Evolutionary conservation across 106 monocot genomes (phyloP).

Genomic region (Triglochin maritima): DNA sequence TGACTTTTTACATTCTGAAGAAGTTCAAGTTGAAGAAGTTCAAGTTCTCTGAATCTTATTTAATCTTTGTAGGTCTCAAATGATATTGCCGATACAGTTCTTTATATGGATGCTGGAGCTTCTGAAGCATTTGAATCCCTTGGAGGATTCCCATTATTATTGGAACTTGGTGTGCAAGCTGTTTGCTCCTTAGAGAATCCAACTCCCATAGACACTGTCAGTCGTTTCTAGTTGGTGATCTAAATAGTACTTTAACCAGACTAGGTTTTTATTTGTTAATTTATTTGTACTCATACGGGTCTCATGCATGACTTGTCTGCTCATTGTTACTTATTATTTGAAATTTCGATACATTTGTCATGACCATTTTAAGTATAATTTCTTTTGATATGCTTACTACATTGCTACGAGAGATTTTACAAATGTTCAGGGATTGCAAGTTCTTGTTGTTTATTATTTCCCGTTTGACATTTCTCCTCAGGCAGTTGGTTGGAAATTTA

Average conservation of each 20-base stretch:
- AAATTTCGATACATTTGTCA: no score
- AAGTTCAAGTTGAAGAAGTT: neutral
- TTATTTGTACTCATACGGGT: neutral
- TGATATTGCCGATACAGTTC: conserved; percentile 39
- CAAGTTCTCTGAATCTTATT: neutral
- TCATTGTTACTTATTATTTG: neutral
- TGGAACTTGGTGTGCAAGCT: conserved; percentile 60
- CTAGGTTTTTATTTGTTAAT: neutral
- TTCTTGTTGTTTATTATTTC: neutral
- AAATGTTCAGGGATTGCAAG: neutral
- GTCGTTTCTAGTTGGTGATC: conserved; percentile 6
- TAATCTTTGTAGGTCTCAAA: conserved; percentile 48
- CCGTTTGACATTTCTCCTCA: conserved; percentile 21
- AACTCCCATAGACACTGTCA: conserved; percentile 73
- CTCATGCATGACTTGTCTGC: neutral
- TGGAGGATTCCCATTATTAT: conserved; percentile 60
- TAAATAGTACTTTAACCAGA: neutral
- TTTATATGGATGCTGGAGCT: conserved; percentile 80
- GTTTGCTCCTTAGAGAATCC: conserved; percentile 79
- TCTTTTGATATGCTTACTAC: no score
- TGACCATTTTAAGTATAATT: no score
- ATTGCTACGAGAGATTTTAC: neutral
- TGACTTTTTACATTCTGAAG: neutral
- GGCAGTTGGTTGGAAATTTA: conserved; percentile 59
- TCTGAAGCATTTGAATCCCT: conserved; percentile 61